Percentiles rank a stretch among this genome's conserved stretches.
phyloP scores from a whole-genome alignment of 805 yeast genomes.

The Sugiyamaella floridensis region DNA sequence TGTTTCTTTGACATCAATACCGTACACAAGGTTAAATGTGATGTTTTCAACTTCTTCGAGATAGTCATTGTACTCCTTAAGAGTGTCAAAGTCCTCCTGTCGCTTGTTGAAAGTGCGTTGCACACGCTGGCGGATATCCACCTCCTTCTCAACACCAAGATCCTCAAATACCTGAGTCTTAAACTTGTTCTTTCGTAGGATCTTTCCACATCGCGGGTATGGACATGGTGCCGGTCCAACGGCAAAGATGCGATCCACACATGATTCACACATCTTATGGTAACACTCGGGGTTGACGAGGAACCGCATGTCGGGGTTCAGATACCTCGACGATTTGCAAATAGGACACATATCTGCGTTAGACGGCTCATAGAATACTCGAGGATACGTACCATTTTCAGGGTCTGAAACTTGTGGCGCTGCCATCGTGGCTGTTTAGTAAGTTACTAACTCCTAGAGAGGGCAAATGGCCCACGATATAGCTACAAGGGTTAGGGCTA shows the following conservation, averaged over 20 bases:
- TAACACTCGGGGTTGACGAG: conserved; percentile 95
- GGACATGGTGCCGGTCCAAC: conserved; percentile 98
- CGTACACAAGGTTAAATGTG: conserved; percentile 67
- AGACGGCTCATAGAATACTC: not conserved
- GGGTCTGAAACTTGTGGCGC: not conserved
- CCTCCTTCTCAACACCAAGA: conserved; percentile 80
- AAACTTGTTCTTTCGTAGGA: conserved; percentile 78
- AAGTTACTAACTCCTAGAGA: no score
- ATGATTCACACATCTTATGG: conserved; percentile 91
- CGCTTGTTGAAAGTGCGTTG: conserved; percentile 72
- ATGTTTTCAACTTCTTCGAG: conserved; percentile 78
- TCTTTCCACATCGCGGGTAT: conserved; percentile 82
- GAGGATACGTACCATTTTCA: not conserved
- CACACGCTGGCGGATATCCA: conserved; percentile 80
- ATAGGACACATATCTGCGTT: conserved; percentile 83
- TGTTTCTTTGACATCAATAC: conserved; percentile 62
- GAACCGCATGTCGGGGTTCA: conserved; percentile 88
- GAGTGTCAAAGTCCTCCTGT: conserved; percentile 57
- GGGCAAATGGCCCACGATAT: no score
- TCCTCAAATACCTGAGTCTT: conserved; percentile 92
- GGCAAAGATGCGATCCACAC: conserved; percentile 91
- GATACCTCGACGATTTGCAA: conserved; percentile 89
- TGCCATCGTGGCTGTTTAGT: not conserved
- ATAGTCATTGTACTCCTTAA: conserved; percentile 64
- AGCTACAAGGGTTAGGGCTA: no score